Evolutionary conservation across 164 flowering plant genomes (phyloP).

Genomic region (Tinospora cordifolia): DNA sequence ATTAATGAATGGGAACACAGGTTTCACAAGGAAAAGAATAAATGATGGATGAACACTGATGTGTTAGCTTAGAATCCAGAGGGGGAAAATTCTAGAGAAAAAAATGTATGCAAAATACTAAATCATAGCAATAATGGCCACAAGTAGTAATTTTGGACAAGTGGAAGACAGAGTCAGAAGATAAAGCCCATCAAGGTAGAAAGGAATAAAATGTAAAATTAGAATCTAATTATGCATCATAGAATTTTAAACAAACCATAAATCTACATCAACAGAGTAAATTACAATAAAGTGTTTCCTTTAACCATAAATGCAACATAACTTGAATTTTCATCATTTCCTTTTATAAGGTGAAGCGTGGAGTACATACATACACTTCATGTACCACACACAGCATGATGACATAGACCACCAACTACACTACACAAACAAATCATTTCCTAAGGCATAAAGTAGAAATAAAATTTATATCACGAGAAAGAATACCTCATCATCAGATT

Average conservation of each 20-base stretch:
- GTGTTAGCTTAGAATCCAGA: neutral
- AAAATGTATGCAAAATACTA: too few species aligned
- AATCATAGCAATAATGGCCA: too few species aligned
- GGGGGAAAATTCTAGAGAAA: too few species aligned
- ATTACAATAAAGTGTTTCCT: neutral
- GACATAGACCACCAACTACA: neutral
- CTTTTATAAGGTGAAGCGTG: too few species aligned
- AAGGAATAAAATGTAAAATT: neutral
- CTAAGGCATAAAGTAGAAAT: neutral
- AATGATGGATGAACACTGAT: neutral
- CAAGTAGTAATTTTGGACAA: too few species aligned
- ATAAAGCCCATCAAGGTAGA: neutral
- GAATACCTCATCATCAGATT: conserved; percentile 28
- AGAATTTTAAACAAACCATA: neutral
- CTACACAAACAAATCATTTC: neutral
- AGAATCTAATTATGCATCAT: too few species aligned
- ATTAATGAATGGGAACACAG: neutral
- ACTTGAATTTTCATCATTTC: too few species aligned
- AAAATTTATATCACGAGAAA: neutral
- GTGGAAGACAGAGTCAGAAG: too few species aligned
- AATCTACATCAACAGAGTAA: neutral
- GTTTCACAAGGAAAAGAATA: too few species aligned
- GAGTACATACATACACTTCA: too few species aligned
- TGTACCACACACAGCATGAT: neutral
- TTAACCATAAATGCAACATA: too few species aligned